Percentiles rank a stretch among this genome's conserved stretches.
Conservation (phyloP, 78 protist genomes). For the Chrysochromulina parva region DNA sequence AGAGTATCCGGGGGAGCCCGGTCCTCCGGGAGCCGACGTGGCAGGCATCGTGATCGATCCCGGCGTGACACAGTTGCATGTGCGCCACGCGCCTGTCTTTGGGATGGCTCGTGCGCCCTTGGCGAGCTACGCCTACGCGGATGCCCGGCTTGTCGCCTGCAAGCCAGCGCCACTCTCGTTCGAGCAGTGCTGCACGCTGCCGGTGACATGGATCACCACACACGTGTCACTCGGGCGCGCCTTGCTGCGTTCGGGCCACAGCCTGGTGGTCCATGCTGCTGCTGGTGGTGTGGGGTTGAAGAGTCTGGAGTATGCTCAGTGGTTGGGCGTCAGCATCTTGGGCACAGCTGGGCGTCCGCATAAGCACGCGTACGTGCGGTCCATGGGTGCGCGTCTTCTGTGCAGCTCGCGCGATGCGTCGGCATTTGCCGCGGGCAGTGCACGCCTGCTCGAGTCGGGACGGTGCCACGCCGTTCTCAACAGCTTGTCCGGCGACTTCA, state of each 20-base stretch:
- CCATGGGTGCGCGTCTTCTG: background rate
- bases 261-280: background rate
- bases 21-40: background rate
- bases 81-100: background rate
- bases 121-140: background rate
- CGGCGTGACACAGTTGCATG: background rate
- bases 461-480: constrained; percentile 19
- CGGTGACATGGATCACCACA: background rate
- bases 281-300: constrained; percentile 41
- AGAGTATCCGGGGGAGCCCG: background rate
- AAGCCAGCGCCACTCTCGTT: background rate
- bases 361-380: constrained; percentile 2
- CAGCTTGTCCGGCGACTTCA: constrained; percentile 12
- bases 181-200: background rate
- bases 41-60: background rate
- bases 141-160: background rate
- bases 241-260: background rate
- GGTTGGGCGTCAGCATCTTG: background rate
- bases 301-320: background rate
- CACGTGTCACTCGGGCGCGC: background rate
- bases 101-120: background rate
- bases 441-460: no score
- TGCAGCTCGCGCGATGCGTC: constrained; percentile 12
- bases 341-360: constrained; percentile 20
- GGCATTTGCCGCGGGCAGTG: background rate